Evolutionary conservation across 495 filamentous ascomycete genomes (phyloP).

Genomic region (Podospora appendiculata): DNA sequence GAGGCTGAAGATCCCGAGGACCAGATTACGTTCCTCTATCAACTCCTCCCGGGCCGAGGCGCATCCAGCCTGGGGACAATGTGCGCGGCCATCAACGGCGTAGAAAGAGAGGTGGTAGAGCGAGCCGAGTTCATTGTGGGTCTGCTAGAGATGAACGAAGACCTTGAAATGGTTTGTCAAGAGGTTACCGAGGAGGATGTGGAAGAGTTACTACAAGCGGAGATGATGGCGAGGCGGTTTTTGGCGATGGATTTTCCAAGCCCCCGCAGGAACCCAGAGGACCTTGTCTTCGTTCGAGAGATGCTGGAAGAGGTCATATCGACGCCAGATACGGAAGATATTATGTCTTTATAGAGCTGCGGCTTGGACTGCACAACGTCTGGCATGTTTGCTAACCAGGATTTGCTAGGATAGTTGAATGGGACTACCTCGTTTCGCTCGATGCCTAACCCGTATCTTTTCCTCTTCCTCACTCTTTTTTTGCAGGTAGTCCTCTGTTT

Average conservation of each 20-base stretch:
- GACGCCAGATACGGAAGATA: neutral
- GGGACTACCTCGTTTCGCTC: too few species aligned
- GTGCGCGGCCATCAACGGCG: constrained; percentile 79
- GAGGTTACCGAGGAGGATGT: constrained; percentile 9
- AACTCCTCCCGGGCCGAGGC: constrained; percentile 60
- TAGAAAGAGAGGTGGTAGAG: constrained; percentile 61
- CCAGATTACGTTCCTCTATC: constrained; percentile 85
- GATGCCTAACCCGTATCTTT: too few species aligned
- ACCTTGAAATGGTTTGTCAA: constrained; percentile 12
- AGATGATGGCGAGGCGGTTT: constrained; percentile 12
- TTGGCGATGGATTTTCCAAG: constrained; percentile 8
- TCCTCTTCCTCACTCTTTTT: too few species aligned
- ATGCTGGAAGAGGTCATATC: constrained; percentile 2
- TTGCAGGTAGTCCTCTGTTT: too few species aligned
- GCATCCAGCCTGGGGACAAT: constrained; percentile 76
- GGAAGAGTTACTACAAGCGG: constrained; percentile 4
- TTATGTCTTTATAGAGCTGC: neutral
- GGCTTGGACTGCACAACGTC: too few species aligned
- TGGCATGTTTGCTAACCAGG: too few species aligned
- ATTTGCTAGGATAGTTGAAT: too few species aligned
- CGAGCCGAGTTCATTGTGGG: constrained; percentile 70
- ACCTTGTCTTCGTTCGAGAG: neutral
- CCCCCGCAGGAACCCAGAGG: neutral
- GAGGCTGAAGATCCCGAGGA: constrained; percentile 52
- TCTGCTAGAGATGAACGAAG: constrained; percentile 53